Evolutionary conservation across 108 stramenopile genomes (phyloP).

Genomic region (Pseudonitzschia delicatissima): DNA sequence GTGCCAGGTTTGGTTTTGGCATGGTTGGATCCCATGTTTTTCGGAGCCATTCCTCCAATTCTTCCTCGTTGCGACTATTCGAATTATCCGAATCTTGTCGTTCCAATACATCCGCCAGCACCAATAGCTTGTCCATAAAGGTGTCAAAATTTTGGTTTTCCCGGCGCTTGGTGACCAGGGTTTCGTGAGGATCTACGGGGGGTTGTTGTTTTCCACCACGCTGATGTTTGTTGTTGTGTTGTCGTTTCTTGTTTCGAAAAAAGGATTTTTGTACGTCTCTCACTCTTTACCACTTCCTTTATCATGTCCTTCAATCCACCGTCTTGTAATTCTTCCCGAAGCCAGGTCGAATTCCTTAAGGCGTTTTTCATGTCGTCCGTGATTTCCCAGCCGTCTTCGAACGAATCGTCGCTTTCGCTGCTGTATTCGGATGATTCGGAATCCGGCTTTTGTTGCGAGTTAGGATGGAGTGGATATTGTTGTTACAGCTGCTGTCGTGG

Average conservation of each 20-base stretch:
- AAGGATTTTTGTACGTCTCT: constrained; percentile 3
- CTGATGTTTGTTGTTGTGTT: background rate
- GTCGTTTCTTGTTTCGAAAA: background rate
- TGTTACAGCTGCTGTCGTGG: background rate
- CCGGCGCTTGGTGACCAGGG: background rate
- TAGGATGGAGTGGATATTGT: constrained; percentile 7
- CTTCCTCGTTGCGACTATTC: background rate
- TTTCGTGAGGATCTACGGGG: constrained; percentile 19
- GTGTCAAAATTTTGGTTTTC: constrained; percentile 53
- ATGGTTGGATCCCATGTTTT: constrained; percentile 14
- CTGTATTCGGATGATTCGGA: background rate
- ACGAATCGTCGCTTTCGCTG: constrained; percentile 48
- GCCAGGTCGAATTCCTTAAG: constrained; percentile 55
- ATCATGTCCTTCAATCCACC: constrained; percentile 65
- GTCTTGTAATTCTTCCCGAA: constrained; percentile 65
- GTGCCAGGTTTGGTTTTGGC: constrained; percentile 8
- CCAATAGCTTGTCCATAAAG: constrained; percentile 66
- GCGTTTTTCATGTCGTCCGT: constrained; percentile 66
- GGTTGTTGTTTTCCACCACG: constrained; percentile 23
- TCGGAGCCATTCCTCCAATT: constrained; percentile 25
- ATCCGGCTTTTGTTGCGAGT: background rate
- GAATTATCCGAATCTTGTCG: constrained; percentile 11
- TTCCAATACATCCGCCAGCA: constrained; percentile 64
- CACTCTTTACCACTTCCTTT: constrained; percentile 6
- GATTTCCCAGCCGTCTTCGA: constrained; percentile 75